These are phyloP conservation scores for Zygoascus meyerae DNA, from an alignment of 1,139 yeast genomes.

Conservation along the genomic window DNA sequence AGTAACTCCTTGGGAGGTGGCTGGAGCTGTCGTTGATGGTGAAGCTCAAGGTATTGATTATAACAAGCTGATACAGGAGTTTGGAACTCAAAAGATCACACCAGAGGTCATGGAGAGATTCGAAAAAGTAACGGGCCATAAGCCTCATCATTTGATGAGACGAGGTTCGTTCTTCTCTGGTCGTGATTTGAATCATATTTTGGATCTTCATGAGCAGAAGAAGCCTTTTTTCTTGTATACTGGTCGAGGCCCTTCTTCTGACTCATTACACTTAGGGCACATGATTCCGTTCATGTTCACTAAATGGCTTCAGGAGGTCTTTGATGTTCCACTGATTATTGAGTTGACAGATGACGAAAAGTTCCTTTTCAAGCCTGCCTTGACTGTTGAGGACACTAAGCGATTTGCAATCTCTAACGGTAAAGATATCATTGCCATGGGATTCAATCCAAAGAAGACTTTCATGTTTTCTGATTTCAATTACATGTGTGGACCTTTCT, in stretches of 20 bases:
- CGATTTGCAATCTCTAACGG: constrained; percentile 68
- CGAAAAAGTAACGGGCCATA: constrained; percentile 74
- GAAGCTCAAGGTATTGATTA: constrained; percentile 84
- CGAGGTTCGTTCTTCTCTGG: constrained; percentile 93
- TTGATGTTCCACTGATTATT: constrained; percentile 92
- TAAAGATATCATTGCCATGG: constrained; percentile 89
- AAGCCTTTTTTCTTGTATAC: constrained; percentile 94
- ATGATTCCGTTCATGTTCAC: constrained; percentile 94
- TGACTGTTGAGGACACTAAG: constrained; percentile 85
- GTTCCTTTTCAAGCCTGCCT: constrained; percentile 84
- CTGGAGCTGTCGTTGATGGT: constrained; percentile 97
- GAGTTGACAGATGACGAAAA: constrained; percentile 98
- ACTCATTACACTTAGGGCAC: constrained; percentile 95
- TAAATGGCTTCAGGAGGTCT: constrained; percentile 96
- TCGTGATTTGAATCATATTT: constrained; percentile 73
- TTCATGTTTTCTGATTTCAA: constrained; percentile 88
- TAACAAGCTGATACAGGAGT: constrained; percentile 75
- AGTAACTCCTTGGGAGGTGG: constrained; percentile 98
- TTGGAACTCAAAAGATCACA: constrained; percentile 76
- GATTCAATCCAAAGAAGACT: constrained; percentile 90
- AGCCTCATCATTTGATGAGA: constrained; percentile 87
- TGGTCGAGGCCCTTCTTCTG: constrained; percentile 96
- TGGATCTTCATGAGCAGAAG: constrained; percentile 88
- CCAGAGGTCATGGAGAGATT: constrained; percentile 71
- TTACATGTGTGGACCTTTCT: constrained; percentile 90